Conservation (phyloP, 208 protist genomes). For the Trypanosoma lewisi region DNA sequence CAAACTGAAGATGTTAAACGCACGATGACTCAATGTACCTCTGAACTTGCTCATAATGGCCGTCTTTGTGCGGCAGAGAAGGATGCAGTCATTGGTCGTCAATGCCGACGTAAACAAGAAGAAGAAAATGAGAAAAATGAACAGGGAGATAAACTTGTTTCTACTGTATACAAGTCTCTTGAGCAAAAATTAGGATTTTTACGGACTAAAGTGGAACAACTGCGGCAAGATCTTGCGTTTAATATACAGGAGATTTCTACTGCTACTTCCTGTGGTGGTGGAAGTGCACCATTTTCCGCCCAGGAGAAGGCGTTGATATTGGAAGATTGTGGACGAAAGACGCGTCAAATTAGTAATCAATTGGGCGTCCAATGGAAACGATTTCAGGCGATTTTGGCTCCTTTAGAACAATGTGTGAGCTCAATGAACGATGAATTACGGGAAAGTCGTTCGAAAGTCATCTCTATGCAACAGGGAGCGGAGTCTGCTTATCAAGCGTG, state of each 20-base stretch:
- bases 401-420: constrained; percentile 29
- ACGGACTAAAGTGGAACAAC: constrained; percentile 20
- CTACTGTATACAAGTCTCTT: constrained; percentile 10
- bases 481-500: constrained; percentile 31
- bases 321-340: constrained; percentile 15
- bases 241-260: constrained; percentile 22
- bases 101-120: too few species aligned
- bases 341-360: constrained; percentile 7
- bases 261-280: background rate
- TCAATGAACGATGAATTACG: constrained; percentile 19
- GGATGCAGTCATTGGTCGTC: background rate
- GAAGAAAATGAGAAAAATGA: background rate
- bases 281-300: constrained; percentile 1
- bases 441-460: constrained; percentile 24
- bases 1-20: constrained; percentile 16
- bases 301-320: constrained; percentile 19
- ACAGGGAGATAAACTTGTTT: background rate
- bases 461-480: constrained; percentile 23
- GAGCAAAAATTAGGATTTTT: background rate
- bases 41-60: constrained; percentile 20
- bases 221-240: constrained; percentile 17
- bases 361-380: constrained; percentile 21
- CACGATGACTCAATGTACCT: constrained; percentile 6
- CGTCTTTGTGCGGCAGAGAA: constrained; percentile 17
- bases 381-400: constrained; percentile 17